Evolutionary conservation across 1,284 basidiomycete species (phyloP), one percentile per base, ranked within the genome.

Genomic region (Sphagnurus paluster): DNA sequence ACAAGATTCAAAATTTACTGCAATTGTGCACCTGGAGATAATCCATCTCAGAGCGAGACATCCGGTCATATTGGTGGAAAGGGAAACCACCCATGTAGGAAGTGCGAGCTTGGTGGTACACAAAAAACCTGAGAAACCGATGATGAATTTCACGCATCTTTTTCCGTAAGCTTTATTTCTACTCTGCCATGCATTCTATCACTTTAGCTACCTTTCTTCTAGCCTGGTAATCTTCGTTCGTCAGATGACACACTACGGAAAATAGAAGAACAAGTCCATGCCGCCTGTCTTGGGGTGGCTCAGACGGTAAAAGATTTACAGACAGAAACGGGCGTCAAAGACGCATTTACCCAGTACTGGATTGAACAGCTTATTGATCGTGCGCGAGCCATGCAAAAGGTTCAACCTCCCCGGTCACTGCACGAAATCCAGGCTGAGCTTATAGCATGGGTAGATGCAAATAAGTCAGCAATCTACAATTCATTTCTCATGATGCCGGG

Each of bases 41-140:
- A 33, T n/a, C 30, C 30, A n/a, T n/a, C 55, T 13, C 30, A 33
- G 13, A 33, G 30, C 30, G 13, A 33, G 30, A 10, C 14, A 4
- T 33, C 10, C 2, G 30, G 30, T 3, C 30, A 33, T 33, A 33
- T 33, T 33, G 30, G 30, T 5, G 30, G 13, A 8, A 37, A 37
- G 20, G 19, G 35, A 8, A 37, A 20, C 17, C 17, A n/a, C 2
- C 24, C 48, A 9, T 69, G 66, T 45, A 48, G 61, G 5, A 63
- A 63, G 53, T 70, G 68, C 34, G 17, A 59, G n/a, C 58, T 52
- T 20, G 64, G 69, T 10, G 65, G 68, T 5, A 39, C 60, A 9
- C 57, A 58, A 13, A 45, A 58, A 49, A 9, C 38, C 14, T 63
- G 58, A 39, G 53, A 56, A 40, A 46, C 53, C 3, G 46, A 61